Evolutionary conservation across 768 basidiomycete genomes (phyloP).

Genomic region (Dendrothele bispora): DNA sequence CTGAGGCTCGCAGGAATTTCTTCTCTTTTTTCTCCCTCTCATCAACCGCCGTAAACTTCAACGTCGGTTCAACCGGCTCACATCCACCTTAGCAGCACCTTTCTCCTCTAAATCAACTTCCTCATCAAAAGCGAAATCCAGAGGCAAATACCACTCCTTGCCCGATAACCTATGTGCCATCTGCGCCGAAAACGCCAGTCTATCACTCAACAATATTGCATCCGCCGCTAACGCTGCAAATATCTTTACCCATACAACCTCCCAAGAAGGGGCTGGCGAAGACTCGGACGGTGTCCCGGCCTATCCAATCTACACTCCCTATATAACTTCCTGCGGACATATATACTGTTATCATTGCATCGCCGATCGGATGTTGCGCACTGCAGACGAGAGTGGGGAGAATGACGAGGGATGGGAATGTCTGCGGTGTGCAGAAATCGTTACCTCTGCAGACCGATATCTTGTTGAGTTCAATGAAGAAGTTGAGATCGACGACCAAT

Average conservation of each 20-base stretch:
- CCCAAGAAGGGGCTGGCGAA: constrained; percentile 27
- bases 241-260: constrained; percentile 38
- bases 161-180: constrained; percentile 84
- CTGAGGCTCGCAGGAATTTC: constrained; percentile 74
- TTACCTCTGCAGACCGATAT: constrained; percentile 65
- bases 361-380: constrained; percentile 75
- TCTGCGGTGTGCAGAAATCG: constrained; percentile 70
- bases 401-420: constrained; percentile 78
- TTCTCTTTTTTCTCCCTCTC: constrained; percentile 88
- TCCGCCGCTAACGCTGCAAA: constrained; percentile 53
- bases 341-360: constrained; percentile 94
- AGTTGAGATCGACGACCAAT: constrained; percentile 49
- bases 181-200: constrained; percentile 76
- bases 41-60: constrained; percentile 68
- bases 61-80: constrained; percentile 47
- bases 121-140: constrained; percentile 10
- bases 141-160: constrained; percentile 71
- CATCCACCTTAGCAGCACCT: constrained; percentile 26
- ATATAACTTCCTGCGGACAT: constrained; percentile 81
- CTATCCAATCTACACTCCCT: constrained; percentile 78
- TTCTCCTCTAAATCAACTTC: constrained; percentile 20
- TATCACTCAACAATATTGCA: constrained; percentile 57
- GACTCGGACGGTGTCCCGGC: constrained; percentile 40
- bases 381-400: constrained; percentile 62
- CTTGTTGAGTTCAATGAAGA: constrained; percentile 40